Percentiles rank a stretch among this genome's conserved stretches.
These are phyloP conservation scores for Talaromyces sp. DNA, from an alignment of 2,329 filamentous ascomycete species.

Conservation along the genomic window DNA sequence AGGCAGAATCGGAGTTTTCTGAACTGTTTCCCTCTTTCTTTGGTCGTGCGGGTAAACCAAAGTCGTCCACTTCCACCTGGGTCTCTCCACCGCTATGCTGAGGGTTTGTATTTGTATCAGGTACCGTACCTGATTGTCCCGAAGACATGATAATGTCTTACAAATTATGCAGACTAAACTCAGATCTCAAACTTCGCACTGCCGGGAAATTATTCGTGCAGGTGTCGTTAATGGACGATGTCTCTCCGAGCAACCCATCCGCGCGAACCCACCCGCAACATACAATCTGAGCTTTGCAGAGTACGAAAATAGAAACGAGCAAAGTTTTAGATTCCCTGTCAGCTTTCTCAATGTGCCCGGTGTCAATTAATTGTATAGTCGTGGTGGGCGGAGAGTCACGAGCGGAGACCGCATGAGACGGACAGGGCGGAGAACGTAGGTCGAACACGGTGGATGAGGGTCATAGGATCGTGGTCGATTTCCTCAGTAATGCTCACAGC, in stretches of 20 bases:
- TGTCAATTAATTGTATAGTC: neutral
- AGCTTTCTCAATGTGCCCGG: too few relatives aligned
- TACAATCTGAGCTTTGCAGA: neutral
- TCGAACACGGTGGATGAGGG: neutral
- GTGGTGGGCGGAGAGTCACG: slow-evolving; percentile 1
- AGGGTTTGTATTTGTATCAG: slow-evolving; percentile 5
- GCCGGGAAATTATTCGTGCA: slow-evolving; percentile 2
- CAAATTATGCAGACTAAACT: neutral
- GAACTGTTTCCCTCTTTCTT: slow-evolving; percentile 22
- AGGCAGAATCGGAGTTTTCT: slow-evolving; percentile 16
- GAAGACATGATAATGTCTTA: slow-evolving; percentile 13
- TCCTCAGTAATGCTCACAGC: neutral
- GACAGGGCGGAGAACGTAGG: neutral
- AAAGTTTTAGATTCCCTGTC: too few relatives aligned
- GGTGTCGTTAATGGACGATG: slow-evolving; percentile 6
- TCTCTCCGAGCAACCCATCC: slow-evolving; percentile 10
- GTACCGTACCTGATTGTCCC: neutral
- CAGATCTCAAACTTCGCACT: neutral
- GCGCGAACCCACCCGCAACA: neutral
- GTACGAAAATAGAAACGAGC: too few relatives aligned
- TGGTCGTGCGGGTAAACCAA: slow-evolving; percentile 38
- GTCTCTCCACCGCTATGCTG: neutral
- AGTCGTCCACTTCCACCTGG: slow-evolving; percentile 34
- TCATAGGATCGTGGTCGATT: neutral
- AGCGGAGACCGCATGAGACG: neutral